phyloP scores from a whole-genome alignment of 2,329 filamentous ascomycete species.

The Talaromyces sp. region DNA sequence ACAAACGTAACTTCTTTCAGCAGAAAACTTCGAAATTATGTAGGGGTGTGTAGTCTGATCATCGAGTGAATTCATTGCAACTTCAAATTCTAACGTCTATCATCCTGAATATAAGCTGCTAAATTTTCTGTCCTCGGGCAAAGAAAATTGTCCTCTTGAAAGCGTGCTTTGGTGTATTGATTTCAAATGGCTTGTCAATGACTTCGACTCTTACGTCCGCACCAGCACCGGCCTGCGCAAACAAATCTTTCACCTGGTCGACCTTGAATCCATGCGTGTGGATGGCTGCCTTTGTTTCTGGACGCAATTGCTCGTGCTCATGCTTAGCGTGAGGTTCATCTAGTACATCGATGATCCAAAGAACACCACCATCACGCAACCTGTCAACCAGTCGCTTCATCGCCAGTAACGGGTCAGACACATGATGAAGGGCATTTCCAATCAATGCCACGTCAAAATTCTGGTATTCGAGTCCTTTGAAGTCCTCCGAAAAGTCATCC shows the following conservation, averaged over 20 bases:
- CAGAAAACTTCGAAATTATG: no score
- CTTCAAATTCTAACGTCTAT: neutral
- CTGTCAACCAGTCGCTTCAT: slow-evolving; percentile 55
- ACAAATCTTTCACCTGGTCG: slow-evolving; percentile 54
- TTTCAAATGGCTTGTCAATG: slow-evolving; percentile 46
- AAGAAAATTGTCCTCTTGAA: slow-evolving; percentile 25
- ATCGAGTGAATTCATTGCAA: neutral
- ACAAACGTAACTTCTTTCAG: no score
- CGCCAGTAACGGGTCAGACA: slow-evolving; percentile 57
- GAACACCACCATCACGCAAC: slow-evolving; percentile 58
- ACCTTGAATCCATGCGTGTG: slow-evolving; percentile 61
- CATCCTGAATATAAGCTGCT: neutral
- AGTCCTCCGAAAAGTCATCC: slow-evolving; percentile 46
- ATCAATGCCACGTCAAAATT: slow-evolving; percentile 64
- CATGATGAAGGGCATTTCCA: slow-evolving; percentile 61
- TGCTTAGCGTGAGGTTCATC: slow-evolving; percentile 39
- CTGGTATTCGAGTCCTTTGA: slow-evolving; percentile 58
- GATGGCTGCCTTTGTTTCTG: slow-evolving; percentile 48
- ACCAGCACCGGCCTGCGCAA: slow-evolving; percentile 56
- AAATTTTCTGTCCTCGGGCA: slow-evolving; percentile 21
- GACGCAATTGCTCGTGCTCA: slow-evolving; percentile 16
- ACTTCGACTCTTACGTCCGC: slow-evolving; percentile 53
- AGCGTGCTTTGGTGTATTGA: slow-evolving; percentile 25
- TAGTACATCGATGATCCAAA: slow-evolving; percentile 64
- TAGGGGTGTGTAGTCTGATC: neutral